These are phyloP conservation scores for Aspergillus bridgeri DNA, from an alignment of 495 filamentous ascomycete species.

Conservation along the genomic window DNA sequence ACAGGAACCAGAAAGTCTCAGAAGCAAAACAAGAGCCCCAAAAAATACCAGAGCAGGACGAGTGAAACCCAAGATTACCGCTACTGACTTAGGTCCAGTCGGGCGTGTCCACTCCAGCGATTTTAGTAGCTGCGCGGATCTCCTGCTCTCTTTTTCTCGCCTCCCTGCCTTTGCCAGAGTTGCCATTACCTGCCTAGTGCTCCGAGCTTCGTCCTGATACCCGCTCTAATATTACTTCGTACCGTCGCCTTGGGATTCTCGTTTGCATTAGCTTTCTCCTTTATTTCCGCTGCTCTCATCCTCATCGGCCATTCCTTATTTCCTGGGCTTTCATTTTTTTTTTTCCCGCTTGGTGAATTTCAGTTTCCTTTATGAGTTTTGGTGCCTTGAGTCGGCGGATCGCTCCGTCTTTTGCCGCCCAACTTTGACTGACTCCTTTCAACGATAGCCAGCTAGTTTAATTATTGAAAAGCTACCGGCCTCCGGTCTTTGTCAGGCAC, in stretches of 20 bases:
- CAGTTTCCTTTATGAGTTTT: neutral
- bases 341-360: neutral
- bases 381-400: neutral
- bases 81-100: neutral
- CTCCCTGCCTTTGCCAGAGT: neutral
- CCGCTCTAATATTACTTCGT: constrained; percentile 1
- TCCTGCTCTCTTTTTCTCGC: neutral
- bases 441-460: constrained; percentile 7
- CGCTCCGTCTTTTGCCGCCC: neutral
- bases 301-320: neutral
- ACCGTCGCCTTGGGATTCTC: neutral
- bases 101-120: constrained; percentile 3
- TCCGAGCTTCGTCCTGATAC: constrained; percentile 2
- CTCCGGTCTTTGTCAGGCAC: constrained; percentile 1
- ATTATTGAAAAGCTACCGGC: constrained; percentile 8
- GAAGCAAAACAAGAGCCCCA: neutral
- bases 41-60: neutral
- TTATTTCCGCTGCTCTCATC: neutral
- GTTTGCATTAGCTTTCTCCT: constrained; percentile 1
- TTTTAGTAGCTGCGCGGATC: constrained; percentile 6
- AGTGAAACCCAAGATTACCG: too few species aligned
- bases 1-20: neutral
- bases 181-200: neutral
- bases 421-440: neutral
- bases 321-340: neutral